These are phyloP conservation scores for Saturnispora hagleri DNA, from an alignment of 805 yeast genomes.

Conservation along the genomic window DNA sequence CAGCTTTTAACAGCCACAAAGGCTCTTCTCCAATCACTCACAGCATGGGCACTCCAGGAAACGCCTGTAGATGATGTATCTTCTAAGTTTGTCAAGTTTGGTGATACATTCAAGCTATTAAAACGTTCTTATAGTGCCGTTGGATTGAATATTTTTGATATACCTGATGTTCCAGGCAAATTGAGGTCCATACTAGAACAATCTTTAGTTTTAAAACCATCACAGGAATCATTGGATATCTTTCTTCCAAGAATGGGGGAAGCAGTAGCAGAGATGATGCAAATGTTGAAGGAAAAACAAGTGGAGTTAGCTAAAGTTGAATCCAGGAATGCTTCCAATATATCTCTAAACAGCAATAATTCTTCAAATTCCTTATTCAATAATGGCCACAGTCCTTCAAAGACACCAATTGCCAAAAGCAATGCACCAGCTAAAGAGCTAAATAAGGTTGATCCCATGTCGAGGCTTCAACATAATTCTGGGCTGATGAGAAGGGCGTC, in stretches of 20 bases:
- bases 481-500: slow-evolving; percentile 89
- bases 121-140: slow-evolving; percentile 69
- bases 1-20: slow-evolving; percentile 76
- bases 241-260: slow-evolving; percentile 80
- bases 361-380: not conserved
- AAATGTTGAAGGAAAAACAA: slow-evolving; percentile 75
- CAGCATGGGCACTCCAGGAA: slow-evolving; percentile 81
- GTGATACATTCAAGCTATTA: slow-evolving; percentile 86
- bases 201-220: slow-evolving; percentile 76
- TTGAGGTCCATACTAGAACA: slow-evolving; percentile 74
- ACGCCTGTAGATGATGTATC: slow-evolving; percentile 80
- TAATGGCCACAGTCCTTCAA: not conserved
- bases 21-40: slow-evolving; percentile 73
- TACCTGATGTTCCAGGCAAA: slow-evolving; percentile 85
- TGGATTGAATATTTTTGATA: slow-evolving; percentile 72
- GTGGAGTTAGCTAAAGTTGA: slow-evolving; percentile 25
- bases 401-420: not conserved
- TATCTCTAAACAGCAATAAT: not conserved
- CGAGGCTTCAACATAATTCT: slow-evolving; percentile 73
- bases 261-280: slow-evolving; percentile 72
- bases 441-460: slow-evolving; percentile 44
- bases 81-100: slow-evolving; percentile 82
- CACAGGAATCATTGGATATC: slow-evolving; percentile 69
- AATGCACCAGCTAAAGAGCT: not conserved
- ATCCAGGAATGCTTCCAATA: slow-evolving; percentile 3